These are phyloP conservation scores for Pleurotus tuber-regium DNA, from an alignment of 768 basidiomycete genomes.

Conservation along the genomic window DNA sequence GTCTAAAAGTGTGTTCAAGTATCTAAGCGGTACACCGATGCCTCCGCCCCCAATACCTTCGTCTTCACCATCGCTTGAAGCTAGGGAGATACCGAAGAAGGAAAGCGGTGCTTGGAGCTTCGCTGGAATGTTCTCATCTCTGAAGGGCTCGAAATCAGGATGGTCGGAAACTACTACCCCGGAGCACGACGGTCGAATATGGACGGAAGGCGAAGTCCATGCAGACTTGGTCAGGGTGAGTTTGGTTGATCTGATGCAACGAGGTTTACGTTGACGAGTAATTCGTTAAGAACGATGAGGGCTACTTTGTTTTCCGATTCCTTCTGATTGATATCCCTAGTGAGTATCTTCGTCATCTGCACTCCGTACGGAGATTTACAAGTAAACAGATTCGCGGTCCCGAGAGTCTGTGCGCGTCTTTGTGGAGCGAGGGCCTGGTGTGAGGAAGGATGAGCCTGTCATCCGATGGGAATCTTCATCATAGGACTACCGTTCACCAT, in stretches of 20 bases:
- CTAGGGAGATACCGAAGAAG: conserved; percentile 26
- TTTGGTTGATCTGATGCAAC: conserved; percentile 13
- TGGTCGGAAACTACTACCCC: conserved; percentile 25
- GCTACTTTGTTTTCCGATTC: conserved; percentile 77
- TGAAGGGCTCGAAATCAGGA: conserved; percentile 41
- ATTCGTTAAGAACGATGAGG: conserved; percentile 59
- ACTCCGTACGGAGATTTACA: conserved; percentile 10
- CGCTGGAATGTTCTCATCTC: conserved; percentile 66
- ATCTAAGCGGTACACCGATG: conserved; percentile 63
- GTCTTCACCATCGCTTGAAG: conserved; percentile 25
- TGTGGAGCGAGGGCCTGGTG: conserved; percentile 63
- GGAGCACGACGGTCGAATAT: conserved; percentile 40
- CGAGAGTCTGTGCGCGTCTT: conserved; percentile 65
- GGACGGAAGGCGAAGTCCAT: conserved; percentile 79
- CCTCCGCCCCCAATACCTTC: conserved; percentile 31
- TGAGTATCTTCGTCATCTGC: conserved; percentile 39
- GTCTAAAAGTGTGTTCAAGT: conserved; percentile 61
- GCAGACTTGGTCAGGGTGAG: conserved; percentile 73
- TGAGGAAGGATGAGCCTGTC: conserved; percentile 69
- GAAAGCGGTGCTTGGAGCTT: conserved; percentile 49
- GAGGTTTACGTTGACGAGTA: conserved; percentile 10
- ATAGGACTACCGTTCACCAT: conserved; percentile 13
- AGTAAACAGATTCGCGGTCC: conserved; percentile 52
- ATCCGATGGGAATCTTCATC: conserved; percentile 58
- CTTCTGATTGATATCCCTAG: conserved; percentile 79